Evolutionary conservation across 371 early-diverging fungal genomes (phyloP).

Genomic region (Apophysomyces ossiformis): DNA sequence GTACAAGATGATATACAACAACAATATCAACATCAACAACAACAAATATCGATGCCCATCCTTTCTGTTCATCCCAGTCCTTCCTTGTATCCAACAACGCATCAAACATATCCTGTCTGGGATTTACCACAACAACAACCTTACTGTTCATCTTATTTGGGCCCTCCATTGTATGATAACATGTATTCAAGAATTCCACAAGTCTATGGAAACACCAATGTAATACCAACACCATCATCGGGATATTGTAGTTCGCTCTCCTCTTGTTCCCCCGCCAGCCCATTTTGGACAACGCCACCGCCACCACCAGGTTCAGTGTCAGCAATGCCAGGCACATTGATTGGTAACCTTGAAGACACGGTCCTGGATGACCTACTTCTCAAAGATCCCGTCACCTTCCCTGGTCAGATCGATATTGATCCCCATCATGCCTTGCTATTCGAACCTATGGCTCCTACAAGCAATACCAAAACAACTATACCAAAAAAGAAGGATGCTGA

Average conservation of each 20-base stretch:
- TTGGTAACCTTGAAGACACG: neutral
- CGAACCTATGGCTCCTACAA: neutral
- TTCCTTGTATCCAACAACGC: neutral
- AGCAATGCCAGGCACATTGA: neutral
- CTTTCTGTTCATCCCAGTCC: neutral
- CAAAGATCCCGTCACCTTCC: neutral
- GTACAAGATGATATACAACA: neutral
- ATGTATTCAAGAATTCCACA: neutral
- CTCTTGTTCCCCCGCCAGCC: constrained; percentile 4
- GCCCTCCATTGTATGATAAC: neutral
- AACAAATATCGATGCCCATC: neutral
- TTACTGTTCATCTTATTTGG: neutral
- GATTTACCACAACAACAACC: neutral
- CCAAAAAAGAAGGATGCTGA: constrained; percentile 4
- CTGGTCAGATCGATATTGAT: neutral
- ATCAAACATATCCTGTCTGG: neutral
- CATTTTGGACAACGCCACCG: constrained; percentile 6
- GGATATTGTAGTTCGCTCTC: constrained; percentile 2
- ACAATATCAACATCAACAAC: no score
- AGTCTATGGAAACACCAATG: neutral
- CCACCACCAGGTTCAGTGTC: neutral
- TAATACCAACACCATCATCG: neutral
- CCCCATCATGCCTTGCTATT: neutral
- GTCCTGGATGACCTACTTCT: neutral
- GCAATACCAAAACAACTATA: neutral